A percentile compares a stretch with the other conserved stretches of the same genome.
These are phyloP conservation scores for Trichopus zeylanicus DNA, from an alignment of 116 monocot species.

Conservation along the genomic window DNA sequence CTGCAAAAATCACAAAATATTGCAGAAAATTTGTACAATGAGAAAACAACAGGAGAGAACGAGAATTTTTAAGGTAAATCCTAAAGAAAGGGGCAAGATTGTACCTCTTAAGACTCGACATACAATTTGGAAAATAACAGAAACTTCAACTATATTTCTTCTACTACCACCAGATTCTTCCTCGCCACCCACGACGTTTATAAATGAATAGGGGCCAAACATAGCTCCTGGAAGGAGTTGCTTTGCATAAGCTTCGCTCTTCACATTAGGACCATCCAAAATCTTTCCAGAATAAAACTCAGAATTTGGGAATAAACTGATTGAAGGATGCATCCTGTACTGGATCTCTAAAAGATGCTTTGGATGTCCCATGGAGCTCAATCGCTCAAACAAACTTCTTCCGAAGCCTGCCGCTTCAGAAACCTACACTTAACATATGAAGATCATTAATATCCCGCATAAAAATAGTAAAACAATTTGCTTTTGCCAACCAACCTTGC, in stretches of 20 bases:
- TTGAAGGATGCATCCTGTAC: slow-evolving; percentile 50
- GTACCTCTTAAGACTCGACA: slow-evolving; percentile 25
- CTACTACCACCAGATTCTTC: slow-evolving; percentile 18
- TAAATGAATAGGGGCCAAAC: slow-evolving; percentile 37
- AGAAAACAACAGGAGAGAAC: background rate
- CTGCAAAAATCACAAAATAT: background rate
- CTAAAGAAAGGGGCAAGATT: background rate
- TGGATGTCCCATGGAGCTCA: slow-evolving; percentile 22
- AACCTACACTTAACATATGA: slow-evolving; percentile 9
- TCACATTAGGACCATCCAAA: slow-evolving; percentile 35
- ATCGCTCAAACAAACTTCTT: slow-evolving; percentile 10
- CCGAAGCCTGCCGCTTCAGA: slow-evolving; percentile 19
- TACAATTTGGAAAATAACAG: slow-evolving; percentile 23
- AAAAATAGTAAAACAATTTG: background rate
- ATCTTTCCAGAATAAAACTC: background rate
- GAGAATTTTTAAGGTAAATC: background rate
- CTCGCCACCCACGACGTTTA: slow-evolving; percentile 21
- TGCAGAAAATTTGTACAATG: background rate
- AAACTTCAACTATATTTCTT: slow-evolving; percentile 27
- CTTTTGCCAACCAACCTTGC: slow-evolving; percentile 16
- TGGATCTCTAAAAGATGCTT: slow-evolving; percentile 41
- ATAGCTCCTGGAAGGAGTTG: slow-evolving; percentile 19
- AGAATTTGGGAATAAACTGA: slow-evolving; percentile 39
- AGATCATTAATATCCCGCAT: too few species aligned
- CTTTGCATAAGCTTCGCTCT: slow-evolving; percentile 2